Conservation (phyloP, 805 yeast genomes). For the Candida maesae region DNA sequence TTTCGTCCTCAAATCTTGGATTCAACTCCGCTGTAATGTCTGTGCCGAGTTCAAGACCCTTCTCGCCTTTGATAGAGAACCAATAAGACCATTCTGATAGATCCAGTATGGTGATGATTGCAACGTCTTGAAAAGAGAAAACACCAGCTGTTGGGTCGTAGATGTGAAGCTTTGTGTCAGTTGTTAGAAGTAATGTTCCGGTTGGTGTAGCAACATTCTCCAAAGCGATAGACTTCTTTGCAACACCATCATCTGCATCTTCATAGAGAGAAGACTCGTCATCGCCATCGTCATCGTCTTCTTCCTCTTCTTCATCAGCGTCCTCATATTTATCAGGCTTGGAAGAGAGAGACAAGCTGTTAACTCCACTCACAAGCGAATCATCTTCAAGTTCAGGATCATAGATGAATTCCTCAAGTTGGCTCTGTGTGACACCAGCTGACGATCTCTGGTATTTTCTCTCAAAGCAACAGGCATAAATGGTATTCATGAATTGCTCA, state of each 20-base stretch:
- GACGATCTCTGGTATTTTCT: constrained; percentile 61
- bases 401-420: constrained; percentile 55
- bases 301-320: constrained; percentile 6
- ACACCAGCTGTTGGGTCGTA: constrained; percentile 49
- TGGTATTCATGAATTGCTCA: constrained; percentile 56
- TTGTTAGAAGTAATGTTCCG: constrained; percentile 24
- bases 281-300: constrained; percentile 21
- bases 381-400: constrained; percentile 27
- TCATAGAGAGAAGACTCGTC: constrained; percentile 29
- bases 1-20: constrained; percentile 61
- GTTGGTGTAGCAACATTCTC: constrained; percentile 13
- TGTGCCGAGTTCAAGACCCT: constrained; percentile 34
- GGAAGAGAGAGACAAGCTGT: constrained; percentile 6
- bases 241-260: constrained; percentile 27
- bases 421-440: constrained; percentile 38
- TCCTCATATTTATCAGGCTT: not conserved
- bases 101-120: constrained; percentile 35
- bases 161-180: constrained; percentile 39
- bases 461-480: constrained; percentile 72
- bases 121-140: constrained; percentile 41
- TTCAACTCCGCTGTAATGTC: constrained; percentile 47
- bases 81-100: constrained; percentile 49
- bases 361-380: constrained; percentile 9
- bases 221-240: not conserved
- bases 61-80: constrained; percentile 40